Evolutionary conservation across 352 stramenopile genomes (phyloP), one percentile per base, ranked within the genome.

Genomic region (Phytophthora cajani): DNA sequence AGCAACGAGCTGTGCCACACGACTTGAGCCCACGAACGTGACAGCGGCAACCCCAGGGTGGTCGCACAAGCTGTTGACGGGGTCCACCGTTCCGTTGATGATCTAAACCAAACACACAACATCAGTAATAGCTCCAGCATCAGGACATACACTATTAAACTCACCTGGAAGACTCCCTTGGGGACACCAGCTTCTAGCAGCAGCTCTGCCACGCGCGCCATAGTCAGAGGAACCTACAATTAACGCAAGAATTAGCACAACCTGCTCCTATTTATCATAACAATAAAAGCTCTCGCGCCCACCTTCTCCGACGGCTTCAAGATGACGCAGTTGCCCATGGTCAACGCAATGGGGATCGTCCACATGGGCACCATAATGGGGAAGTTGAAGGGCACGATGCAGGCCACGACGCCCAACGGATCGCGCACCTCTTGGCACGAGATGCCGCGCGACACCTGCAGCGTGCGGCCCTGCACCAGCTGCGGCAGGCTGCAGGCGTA

Each of bases 281-380:
- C 23, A 57, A 4, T 42, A 47, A 17, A 50, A 25, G 21, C 21
- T 9, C 21, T 21, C n/a, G n/a, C 11, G 9, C 25, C 30, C 61
- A 98, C 94, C 78, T 99, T 99, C 75, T 99, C 97, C 10, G 89
- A 98, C 2, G 98, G 97, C 79, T 99, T 99, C 49, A 99, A 73
- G 60, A 99, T 97, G 46, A 99, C 89, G 64, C 90, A 98, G 81
- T 99, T 99, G 36, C 97, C 98, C 62, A 97, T 90, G 0, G 97
- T 97, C 21, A 99, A 78, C 6, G 97, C 97, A 69, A 99, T 99
- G 6, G 98, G 97, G 17, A 98, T 79, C 0, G 97, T 99, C 98
- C 98, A 99, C 87, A 99, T 98, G 12, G 97, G 95, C 6, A 99
- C 95, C 92, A 99, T 99, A 69, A 98, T 95, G 8, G 97, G 97